Percentiles rank a stretch among this genome's conserved stretches.
phyloP scores from a whole-genome alignment of 148 eudicot species.

The Amaranthus cruentus region DNA sequence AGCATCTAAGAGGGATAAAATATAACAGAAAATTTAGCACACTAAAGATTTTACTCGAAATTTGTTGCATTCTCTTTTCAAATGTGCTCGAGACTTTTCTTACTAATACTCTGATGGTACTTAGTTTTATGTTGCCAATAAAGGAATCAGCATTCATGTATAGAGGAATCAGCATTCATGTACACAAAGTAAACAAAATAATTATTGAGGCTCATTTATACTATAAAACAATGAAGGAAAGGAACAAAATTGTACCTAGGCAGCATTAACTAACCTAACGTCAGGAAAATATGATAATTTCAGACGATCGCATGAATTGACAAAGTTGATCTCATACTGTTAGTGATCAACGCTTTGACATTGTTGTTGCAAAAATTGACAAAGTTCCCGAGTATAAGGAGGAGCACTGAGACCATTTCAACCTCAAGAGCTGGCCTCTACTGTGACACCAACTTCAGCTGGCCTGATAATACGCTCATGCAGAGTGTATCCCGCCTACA shows the following conservation, averaged over 20 bases:
- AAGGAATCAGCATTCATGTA: too few species aligned
- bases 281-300: constrained; percentile 1
- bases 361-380: too few species aligned
- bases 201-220: constrained; percentile 8
- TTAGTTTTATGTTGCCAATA: too few species aligned
- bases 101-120: too few species aligned
- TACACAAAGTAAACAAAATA: background rate
- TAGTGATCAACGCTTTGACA: too few species aligned
- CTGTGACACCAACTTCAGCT: constrained; percentile 94
- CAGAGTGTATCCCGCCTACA: constrained; percentile 73
- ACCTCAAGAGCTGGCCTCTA: constrained; percentile 33
- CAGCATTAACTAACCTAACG: constrained; percentile 6
- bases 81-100: too few species aligned
- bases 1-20: too few species aligned
- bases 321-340: background rate
- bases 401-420: constrained; percentile 1
- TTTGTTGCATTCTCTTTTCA: too few species aligned
- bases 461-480: constrained; percentile 86
- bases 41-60: too few species aligned
- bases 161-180: background rate
- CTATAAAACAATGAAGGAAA: background rate
- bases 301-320: constrained; percentile 9
- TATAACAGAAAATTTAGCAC: too few species aligned
- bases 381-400: constrained; percentile 15
- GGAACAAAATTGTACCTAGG: background rate